Evolutionary conservation across 2,329 filamentous ascomycete genomes (phyloP), one percentile per base, ranked within the genome.

Genomic region (Sphaerulina vaccinii): DNA sequence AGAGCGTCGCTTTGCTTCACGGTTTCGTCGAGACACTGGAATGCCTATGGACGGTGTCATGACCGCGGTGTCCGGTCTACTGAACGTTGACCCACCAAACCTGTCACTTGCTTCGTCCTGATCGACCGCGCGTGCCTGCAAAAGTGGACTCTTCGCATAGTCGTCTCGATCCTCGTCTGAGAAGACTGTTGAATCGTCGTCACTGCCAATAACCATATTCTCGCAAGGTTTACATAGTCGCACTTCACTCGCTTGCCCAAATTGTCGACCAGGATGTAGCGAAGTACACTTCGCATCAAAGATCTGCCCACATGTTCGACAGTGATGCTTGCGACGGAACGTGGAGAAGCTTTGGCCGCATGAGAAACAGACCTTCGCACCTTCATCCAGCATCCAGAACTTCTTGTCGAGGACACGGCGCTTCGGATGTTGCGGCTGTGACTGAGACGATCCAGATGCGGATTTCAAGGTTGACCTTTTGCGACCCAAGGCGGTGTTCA

Each of bases 241-340:
- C 36, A 99, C 77, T 11, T 84, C 88, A 5, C 90, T 88, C 41
- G 85, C 82, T 43, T 96, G 90, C 13, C 90, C 91, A 68, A 99
- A 97, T 43, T 86, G 84, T 57, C 87, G 82, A 5, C 92, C 93
- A 5, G 90, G 82, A 19, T 97, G 89, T n/a, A 92, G 84, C 4
- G 87, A 87, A 0, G 92, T 99, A 71, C 93, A 99, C 69, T 95
- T 95, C 3, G 89, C 88, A 70, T 97, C 93, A 65, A 99, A 99
- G 38, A 99, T 99, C 65, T 95, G 95, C n/a, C 93, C 93, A 67
- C 93, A 99, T 0, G 82, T 88, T 55, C 95, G 85, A 69, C 93
- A 99, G 70, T 99, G 93, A 69, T 99, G 93, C 67, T 99, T 99
- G 59, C 93, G 84, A 53, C 93, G 83, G 67, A 97, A 97, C 1